Conservation (phyloP, 208 protist species). For the Crithidia bombi region DNA sequence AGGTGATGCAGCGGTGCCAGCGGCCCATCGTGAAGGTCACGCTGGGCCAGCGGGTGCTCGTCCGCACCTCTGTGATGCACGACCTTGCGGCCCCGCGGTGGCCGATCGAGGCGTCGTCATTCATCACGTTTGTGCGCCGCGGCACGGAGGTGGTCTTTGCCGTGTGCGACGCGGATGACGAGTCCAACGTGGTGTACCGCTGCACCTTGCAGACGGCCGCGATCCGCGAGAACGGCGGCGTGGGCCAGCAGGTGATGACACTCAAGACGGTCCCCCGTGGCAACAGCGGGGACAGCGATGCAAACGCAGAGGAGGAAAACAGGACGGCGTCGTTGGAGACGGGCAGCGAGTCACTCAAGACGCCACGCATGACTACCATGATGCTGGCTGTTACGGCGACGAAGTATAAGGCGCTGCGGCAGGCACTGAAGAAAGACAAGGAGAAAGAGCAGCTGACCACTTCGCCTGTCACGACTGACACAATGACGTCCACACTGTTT, state of each 20-base stretch:
- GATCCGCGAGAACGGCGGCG: conserved; percentile 69
- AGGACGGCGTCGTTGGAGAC: not conserved
- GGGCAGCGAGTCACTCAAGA: not conserved
- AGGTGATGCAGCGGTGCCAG: conserved; percentile 36
- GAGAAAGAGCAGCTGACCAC: conserved; percentile 12
- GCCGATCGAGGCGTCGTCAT: conserved; percentile 76
- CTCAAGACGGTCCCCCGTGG: conserved; percentile 22
- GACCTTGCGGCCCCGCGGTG: conserved; percentile 51
- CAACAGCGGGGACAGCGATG: not conserved
- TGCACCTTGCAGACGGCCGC: conserved; percentile 45
- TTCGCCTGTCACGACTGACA: not conserved
- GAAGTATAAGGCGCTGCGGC: conserved; percentile 66
- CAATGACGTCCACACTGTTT: conserved; percentile 38
- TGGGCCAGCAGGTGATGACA: conserved; percentile 56
- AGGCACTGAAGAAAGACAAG: conserved; percentile 36
- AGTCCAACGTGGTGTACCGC: conserved; percentile 54
- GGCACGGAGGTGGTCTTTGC: conserved; percentile 61
- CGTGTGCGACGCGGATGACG: conserved; percentile 64
- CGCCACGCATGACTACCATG: conserved; percentile 52
- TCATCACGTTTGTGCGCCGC: conserved; percentile 79
- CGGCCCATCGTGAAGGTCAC: conserved; percentile 75
- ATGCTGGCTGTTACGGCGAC: conserved; percentile 73
- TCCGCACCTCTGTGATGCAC: conserved; percentile 60
- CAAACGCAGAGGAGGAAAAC: not conserved
- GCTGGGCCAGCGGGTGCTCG: conserved; percentile 61